Conservation (phyloP, 164 flowering plant genomes). For the Vitis cinerea region DNA sequence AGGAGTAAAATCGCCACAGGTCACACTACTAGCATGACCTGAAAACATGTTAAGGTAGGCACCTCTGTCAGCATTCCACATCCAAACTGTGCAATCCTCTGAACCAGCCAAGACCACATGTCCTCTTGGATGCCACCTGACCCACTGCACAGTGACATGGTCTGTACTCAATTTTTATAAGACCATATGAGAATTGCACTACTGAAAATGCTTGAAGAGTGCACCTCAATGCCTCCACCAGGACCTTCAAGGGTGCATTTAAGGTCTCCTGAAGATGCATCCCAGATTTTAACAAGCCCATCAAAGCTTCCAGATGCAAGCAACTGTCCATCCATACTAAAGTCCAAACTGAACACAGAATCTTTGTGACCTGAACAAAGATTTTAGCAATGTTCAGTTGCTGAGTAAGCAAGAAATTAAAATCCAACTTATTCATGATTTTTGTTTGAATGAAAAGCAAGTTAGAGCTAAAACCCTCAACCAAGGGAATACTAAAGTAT, state of each 20-base stretch:
- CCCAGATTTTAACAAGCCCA: conserved; percentile 79
- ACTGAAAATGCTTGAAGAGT: background rate
- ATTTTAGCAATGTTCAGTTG: background rate
- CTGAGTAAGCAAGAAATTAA: background rate
- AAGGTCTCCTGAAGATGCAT: conserved; percentile 50
- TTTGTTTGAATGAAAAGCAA: background rate
- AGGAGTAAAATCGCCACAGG: conserved; percentile 96
- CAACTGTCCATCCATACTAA: conserved; percentile 78
- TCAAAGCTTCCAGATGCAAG: conserved; percentile 89
- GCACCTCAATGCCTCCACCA: conserved; percentile 81
- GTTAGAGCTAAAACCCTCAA: background rate
- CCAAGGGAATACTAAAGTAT: background rate
- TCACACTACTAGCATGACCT: conserved; percentile 74
- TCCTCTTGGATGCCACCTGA: conserved; percentile 95
- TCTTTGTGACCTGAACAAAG: conserved; percentile 67
- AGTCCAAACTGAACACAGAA: conserved; percentile 66
- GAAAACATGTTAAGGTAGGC: conserved; percentile 60
- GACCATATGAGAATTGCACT: no score
- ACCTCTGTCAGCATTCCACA: conserved; percentile 93
- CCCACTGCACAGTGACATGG: conserved; percentile 59
- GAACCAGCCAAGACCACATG: conserved; percentile 91
- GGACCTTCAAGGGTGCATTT: conserved; percentile 79
- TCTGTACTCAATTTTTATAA: conserved; percentile 1
- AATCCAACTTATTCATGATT: no score
- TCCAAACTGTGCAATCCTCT: conserved; percentile 75